phyloP scores from a whole-genome alignment of 768 basidiomycete genomes.

The Lactarius sanguifluus region DNA sequence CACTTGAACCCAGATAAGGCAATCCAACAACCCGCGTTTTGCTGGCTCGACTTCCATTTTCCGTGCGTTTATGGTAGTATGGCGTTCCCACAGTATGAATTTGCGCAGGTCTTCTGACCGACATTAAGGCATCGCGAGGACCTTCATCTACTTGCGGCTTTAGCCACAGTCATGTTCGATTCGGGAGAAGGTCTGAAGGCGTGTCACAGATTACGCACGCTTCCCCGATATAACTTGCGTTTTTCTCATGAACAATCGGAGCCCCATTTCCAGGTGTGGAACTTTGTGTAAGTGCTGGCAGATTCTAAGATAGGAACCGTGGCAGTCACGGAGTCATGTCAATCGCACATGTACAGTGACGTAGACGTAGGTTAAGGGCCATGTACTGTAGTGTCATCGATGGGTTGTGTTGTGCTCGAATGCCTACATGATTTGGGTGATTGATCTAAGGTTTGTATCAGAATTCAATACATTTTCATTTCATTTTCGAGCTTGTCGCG shows the following conservation, averaged over 20 bases:
- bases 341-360: neutral
- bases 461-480: neutral
- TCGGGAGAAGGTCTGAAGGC: neutral
- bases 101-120: neutral
- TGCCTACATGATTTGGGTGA: neutral
- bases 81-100: neutral
- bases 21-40: neutral
- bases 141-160: neutral
- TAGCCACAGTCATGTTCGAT: neutral
- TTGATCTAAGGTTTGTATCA: neutral
- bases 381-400: neutral
- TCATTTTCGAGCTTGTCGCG: neutral
- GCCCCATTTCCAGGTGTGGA: neutral
- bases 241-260: conserved; percentile 3
- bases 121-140: neutral
- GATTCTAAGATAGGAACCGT: neutral
- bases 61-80: neutral
- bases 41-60: neutral
- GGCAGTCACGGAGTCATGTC: neutral
- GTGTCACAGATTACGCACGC: neutral
- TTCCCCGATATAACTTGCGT: conserved; percentile 1
- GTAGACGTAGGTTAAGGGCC: neutral
- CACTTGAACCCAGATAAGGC: neutral
- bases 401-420: neutral
- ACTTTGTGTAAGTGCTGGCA: neutral